Base-by-base conservation (phyloP, 192 early-diverging fungal genomes). In the Coemansia sp. region DNA sequence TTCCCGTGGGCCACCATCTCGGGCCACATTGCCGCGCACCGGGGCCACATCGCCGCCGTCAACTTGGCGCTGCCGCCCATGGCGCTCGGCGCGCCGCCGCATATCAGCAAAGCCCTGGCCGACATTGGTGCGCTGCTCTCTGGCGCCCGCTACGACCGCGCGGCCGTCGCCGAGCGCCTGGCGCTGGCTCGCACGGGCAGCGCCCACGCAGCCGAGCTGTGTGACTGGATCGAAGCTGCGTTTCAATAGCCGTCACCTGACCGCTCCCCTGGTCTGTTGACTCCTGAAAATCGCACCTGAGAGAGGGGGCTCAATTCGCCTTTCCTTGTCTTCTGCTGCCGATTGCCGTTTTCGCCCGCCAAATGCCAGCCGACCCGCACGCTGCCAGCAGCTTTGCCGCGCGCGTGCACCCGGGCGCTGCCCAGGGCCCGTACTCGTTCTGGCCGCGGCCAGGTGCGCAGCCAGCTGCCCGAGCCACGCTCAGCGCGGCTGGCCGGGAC, bases 1-100 rank as follows among this genome's bases (percentile, higher is more conserved):
- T 71, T 78, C 30, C 35, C 50, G 1, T 70, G 74, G 67, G 63
- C 52, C 1, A 19, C 57, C 7, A 52, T 75, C 19, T 44, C 45
- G 12, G 64, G 34, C 12, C 14, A 34, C 3, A 32, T 75, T 26
- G 31, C 62, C 17, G 66, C 54, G 14, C 58, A 53, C 45, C 73
- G 63, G 36, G 73, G 66, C 47, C 55, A 25, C 8, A 56, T 75
- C 23, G 28, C 61, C 15, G 25, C 56, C 20, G 61, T 19, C 12
- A 38, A 48, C 4, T 10, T 62, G 3, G 39, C 19, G 30, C 32
- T 53, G 2, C 21, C 52, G 19, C 27, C 40, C n/a, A 50, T 47
- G n/a, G 62, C 62, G 2, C 20, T 38, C 23, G 32, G 27, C 23
- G 52, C 58, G 53, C 51, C 60, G 12, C 62, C 62, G 8, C 56